phyloP scores from a whole-genome alignment of 257 asterid species.

The Capsicum rhomboideum region DNA sequence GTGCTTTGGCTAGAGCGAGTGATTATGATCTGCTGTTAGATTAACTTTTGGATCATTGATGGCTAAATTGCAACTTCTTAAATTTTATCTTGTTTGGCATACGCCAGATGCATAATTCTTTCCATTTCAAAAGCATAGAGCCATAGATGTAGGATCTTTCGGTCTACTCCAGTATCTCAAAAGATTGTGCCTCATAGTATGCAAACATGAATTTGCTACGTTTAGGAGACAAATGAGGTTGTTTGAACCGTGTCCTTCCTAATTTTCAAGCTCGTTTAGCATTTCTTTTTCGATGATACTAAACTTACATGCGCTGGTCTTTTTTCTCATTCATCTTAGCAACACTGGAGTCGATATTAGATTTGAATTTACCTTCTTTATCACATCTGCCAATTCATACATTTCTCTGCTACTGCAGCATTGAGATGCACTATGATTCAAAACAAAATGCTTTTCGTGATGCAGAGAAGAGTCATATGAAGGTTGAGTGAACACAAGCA shows the following conservation, averaged over 20 bases:
- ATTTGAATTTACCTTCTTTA: background rate
- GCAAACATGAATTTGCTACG: background rate
- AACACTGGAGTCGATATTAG: background rate
- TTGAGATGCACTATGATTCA: background rate
- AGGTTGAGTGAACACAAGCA: background rate
- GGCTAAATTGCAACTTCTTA: background rate
- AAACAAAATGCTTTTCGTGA: background rate
- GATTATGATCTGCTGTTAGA: background rate
- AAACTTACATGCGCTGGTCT: background rate
- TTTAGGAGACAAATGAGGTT: background rate
- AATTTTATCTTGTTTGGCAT: background rate
- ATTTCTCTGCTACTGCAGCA: background rate
- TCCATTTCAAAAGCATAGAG: background rate
- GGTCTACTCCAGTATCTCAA: too few relatives aligned
- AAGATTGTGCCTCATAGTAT: too few relatives aligned
- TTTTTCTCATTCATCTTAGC: background rate
- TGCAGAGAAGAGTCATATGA: background rate
- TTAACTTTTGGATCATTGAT: background rate
- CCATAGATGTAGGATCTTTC: too few relatives aligned
- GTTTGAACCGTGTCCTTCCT: background rate
- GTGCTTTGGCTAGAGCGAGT: background rate
- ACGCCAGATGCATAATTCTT: background rate
- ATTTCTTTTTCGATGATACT: background rate
- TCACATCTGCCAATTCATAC: background rate
- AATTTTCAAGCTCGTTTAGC: background rate